phyloP scores from a whole-genome alignment of 495 filamentous ascomycete species.

The Geopyxis carbonaria region DNA sequence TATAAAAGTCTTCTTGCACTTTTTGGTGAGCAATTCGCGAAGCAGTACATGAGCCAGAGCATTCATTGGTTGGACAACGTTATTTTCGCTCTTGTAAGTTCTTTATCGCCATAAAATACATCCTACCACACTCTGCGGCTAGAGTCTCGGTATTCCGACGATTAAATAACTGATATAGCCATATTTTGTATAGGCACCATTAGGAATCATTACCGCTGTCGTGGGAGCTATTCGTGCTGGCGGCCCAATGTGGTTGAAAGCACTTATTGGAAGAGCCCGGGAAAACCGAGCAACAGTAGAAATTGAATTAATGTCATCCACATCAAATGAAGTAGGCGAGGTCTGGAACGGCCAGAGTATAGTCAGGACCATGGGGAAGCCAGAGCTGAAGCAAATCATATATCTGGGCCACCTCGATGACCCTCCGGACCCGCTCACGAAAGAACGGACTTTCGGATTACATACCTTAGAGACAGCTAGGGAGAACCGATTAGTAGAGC shows the following conservation, averaged over 20 bases:
- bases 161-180: too few relatives aligned
- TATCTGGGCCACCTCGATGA: constrained; percentile 5
- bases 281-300: constrained; percentile 22
- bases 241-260: constrained; percentile 32
- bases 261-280: constrained; percentile 31
- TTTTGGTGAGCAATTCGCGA: constrained; percentile 38
- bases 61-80: constrained; percentile 33
- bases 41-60: constrained; percentile 39
- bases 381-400: constrained; percentile 8
- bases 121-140: constrained; percentile 32
- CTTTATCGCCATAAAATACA: constrained; percentile 39
- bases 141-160: constrained; percentile 32
- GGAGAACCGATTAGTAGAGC: background rate
- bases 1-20: constrained; percentile 29
- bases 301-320: constrained; percentile 25
- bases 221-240: constrained; percentile 33
- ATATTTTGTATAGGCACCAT: too few relatives aligned
- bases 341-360: constrained; percentile 18
- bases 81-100: constrained; percentile 34
- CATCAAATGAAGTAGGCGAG: constrained; percentile 16
- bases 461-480: background rate
- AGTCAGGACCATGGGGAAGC: constrained; percentile 11
- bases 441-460: background rate
- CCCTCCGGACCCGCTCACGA: background rate
- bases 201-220: constrained; percentile 36